Base-by-base conservation (phyloP, 768 basidiomycete species). In the Russula griseocarnosa region DNA sequence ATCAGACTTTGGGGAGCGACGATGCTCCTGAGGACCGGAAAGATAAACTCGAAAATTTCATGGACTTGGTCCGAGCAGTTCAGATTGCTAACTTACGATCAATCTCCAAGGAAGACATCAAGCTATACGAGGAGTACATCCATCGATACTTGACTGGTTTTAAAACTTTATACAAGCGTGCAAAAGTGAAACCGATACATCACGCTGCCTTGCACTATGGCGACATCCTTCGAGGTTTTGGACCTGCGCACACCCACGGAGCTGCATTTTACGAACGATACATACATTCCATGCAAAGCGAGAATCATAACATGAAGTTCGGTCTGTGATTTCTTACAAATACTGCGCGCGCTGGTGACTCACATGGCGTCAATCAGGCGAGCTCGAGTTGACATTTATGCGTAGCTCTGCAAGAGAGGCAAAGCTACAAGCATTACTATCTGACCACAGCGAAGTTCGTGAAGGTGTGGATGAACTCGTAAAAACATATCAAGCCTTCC, bases 161-260 rank as follows among this genome's bases (percentile, higher is more conserved):
- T 1, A 62, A 53, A 24, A 9, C 40, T 0, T 61, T 77, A 1
- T 78, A 69, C 61, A 69, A 66, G 1, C 70, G 72, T 5, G 51
- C 66, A 11, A 61, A 58, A 5, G 63, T 77, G 10, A 67, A 62
- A 14, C 76, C 76, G 0, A 72, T 67, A 24, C 72, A 76, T 22
- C 77, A 78, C 51, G 55, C 69, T 8, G 70, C 74, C 3, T 67
- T 75, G 9, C 76, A 78, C 62, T 68, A 76, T 20, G 68, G 66
- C 0, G 61, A 72, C 9, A 62, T 70, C 36, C 58, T 77, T 7
- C 46, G 63, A 1, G 53, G 63, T 0, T 76, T 73, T 57, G 76
- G 77, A 0, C 76, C 76, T 0, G 47, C 57, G 0, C 73, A 74
- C 54, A 62, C 69, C 2, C 62, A 56, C 20, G 58, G 52, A 3